Conservation (phyloP, 1,284 basidiomycete genomes). For the Bjerkandera adusta region DNA sequence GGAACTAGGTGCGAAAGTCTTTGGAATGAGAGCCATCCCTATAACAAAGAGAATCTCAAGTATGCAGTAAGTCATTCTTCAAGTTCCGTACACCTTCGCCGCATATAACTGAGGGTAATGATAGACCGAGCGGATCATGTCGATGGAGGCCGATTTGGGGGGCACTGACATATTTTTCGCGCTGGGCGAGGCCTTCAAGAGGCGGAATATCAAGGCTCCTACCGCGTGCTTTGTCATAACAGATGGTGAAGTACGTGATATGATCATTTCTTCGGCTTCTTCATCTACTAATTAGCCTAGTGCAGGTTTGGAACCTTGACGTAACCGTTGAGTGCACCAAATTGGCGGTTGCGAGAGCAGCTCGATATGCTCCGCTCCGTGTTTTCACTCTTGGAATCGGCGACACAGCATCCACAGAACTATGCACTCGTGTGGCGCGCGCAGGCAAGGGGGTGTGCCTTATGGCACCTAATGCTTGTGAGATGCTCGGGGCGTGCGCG, state of each 20-base stretch:
- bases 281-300: background rate
- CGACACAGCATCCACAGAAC: conserved; percentile 40
- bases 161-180: conserved; percentile 50
- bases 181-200: conserved; percentile 31
- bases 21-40: conserved; percentile 35
- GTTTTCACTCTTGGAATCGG: conserved; percentile 59
- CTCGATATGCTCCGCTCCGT: conserved; percentile 33
- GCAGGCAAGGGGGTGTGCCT: conserved; percentile 47
- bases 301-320: conserved; percentile 11
- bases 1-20: conserved; percentile 29
- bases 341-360: background rate
- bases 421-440: conserved; percentile 48
- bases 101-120: conserved; percentile 3
- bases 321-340: background rate
- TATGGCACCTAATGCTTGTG: conserved; percentile 42
- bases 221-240: conserved; percentile 39
- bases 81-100: background rate
- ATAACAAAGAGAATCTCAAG: conserved; percentile 31
- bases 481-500: conserved; percentile 46
- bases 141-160: conserved; percentile 40
- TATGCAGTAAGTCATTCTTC: conserved; percentile 33
- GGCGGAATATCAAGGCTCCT: conserved; percentile 32
- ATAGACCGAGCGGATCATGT: conserved; percentile 30
- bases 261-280: background rate
- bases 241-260: conserved; percentile 12